Conservation (phyloP, 495 filamentous ascomycete species). For the Xylaria venustula region DNA sequence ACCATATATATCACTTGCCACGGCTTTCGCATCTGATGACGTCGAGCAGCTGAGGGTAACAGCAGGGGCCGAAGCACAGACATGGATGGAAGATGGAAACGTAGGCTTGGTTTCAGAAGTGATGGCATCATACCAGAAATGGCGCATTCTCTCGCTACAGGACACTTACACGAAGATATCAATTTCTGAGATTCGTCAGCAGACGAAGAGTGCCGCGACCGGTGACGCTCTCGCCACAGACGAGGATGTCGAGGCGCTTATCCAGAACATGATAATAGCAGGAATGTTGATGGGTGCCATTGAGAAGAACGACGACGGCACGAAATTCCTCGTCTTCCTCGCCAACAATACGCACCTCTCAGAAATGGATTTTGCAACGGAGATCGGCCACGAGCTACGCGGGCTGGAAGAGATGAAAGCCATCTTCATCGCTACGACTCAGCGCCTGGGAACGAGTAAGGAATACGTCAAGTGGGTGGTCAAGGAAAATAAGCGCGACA, state of each 20-base stretch:
- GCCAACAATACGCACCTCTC: constrained; percentile 30
- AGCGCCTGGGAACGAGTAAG: constrained; percentile 55
- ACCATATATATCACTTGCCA: constrained; percentile 68
- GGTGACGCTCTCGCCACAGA: constrained; percentile 49
- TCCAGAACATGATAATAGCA: constrained; percentile 56
- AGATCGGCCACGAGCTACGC: constrained; percentile 39
- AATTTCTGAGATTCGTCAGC: constrained; percentile 48
- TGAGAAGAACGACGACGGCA: constrained; percentile 40
- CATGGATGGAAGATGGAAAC: constrained; percentile 60
- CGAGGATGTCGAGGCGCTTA: constrained; percentile 42
- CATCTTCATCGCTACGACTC: constrained; percentile 48
- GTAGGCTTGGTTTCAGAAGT: constrained; percentile 48
- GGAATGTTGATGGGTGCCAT: constrained; percentile 56
- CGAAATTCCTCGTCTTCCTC: constrained; percentile 41
- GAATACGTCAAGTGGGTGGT: constrained; percentile 56
- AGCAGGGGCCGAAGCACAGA: constrained; percentile 39
- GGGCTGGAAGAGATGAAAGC: constrained; percentile 45
- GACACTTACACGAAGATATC: constrained; percentile 51
- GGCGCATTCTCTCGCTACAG: constrained; percentile 45
- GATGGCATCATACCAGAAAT: constrained; percentile 47
- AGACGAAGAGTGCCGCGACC: constrained; percentile 49
- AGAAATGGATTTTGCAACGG: constrained; percentile 45
- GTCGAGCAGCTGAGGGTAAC: constrained; percentile 58
- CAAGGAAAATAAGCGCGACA: constrained; percentile 43
- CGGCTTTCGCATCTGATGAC: constrained; percentile 63